Evolutionary conservation across 2,329 filamentous ascomycete genomes (phyloP), one percentile per base, ranked within the genome.

Genomic region (Penicillium nordicum): DNA sequence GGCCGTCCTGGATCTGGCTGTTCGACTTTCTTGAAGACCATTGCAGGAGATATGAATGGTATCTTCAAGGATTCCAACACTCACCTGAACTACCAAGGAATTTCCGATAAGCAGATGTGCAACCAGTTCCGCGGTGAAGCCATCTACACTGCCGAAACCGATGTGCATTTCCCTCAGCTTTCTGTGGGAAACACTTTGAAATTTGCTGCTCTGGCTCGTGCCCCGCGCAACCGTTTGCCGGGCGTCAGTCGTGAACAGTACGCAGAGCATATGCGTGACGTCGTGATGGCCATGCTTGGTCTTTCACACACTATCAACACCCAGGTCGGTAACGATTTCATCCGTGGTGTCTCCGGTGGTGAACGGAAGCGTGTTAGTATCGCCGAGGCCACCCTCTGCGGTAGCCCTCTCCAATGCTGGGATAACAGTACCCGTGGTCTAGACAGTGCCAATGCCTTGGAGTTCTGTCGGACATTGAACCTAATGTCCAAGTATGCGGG

Each of bases 21-120:
- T 73, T 90, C 88, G n/a, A 95, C 91, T 2, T 87, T 95, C 62
- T 78, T 96, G 62, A 95, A 95, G 79, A 90, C 90, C 0, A 83
- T 95, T 61, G 84, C 90, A 7, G 90, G 91, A 62, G 90, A 95
- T 73, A 90, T 88, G 58, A 88, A 92, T 62, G 91, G 91, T 60
- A 88, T 95, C 67, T 84, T 83, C 64, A 81, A 94, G 48, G 88
- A 90, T 50, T 76, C 87, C 1, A 75, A 78, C 8, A 88, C 89
- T 0, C 83, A 89, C 57, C 84, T 96, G 72, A 94, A 95, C 76
- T 96, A 95, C 70, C 88, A 94, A 62, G 76, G 75, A 64, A 73
- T 74, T 42, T 66, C 72, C 5, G 68, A 69, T 44, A 67, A 72
- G 57, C 61, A 90, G 69, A 93, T 94, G 88, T 85, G 88, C 74